A percentile compares a stretch with the other conserved stretches of the same genome.
phyloP scores from a whole-genome alignment of 164 flowering plant genomes.

The Annona squamosa region DNA sequence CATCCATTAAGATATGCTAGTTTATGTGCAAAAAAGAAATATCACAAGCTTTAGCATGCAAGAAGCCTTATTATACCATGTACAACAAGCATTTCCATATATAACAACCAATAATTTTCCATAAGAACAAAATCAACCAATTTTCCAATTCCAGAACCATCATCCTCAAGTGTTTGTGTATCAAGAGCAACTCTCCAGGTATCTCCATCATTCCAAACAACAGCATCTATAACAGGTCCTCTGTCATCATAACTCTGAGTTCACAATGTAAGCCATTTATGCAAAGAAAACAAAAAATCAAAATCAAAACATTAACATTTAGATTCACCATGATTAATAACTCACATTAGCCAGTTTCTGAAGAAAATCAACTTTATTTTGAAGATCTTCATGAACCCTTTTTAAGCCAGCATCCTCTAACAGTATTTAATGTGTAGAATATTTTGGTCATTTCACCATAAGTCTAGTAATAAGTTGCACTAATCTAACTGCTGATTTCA shows the following conservation, averaged over 20 bases:
- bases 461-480: too few species aligned
- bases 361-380: slow-evolving; percentile 67
- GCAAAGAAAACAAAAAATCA: neutral
- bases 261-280: slow-evolving; percentile 1
- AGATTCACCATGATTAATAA: neutral
- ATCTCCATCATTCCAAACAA: slow-evolving; percentile 97
- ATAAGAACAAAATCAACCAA: slow-evolving; percentile 75
- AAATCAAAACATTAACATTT: slow-evolving; percentile 1
- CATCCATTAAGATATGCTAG: neutral
- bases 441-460: too few species aligned
- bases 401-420: slow-evolving; percentile 62
- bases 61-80: neutral
- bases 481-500: too few species aligned
- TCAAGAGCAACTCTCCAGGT: slow-evolving; percentile 96
- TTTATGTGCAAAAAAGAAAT: neutral
- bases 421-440: too few species aligned
- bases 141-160: slow-evolving; percentile 61
- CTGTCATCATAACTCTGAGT: slow-evolving; percentile 84
- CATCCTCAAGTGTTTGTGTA: slow-evolving; percentile 86
- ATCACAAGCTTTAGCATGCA: neutral
- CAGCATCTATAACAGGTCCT: slow-evolving; percentile 95
- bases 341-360: slow-evolving; percentile 79
- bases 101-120: slow-evolving; percentile 68
- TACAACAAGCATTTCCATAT: neutral
- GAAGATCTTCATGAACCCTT: slow-evolving; percentile 70